These are phyloP conservation scores for Stephanodiscus minutulus DNA, from an alignment of 108 stramenopile genomes.

Conservation along the genomic window DNA sequence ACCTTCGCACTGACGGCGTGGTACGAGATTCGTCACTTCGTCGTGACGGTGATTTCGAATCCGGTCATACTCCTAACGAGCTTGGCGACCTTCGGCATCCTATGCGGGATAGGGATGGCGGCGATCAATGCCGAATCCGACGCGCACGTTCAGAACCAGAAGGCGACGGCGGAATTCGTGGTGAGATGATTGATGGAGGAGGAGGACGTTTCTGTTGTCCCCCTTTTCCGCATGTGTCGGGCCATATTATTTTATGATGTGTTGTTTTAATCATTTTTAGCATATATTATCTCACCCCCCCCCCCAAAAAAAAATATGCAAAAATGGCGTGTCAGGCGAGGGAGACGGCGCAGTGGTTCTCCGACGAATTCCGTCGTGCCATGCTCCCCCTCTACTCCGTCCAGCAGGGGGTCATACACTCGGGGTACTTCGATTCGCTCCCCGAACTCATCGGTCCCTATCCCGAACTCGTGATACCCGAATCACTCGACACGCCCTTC, in stretches of 20 bases:
- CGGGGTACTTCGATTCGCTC: constrained; percentile 26
- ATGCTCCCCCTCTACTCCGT: constrained; percentile 42
- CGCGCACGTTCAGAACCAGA: constrained; percentile 17
- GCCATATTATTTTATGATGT: too few species aligned
- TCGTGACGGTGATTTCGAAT: constrained; percentile 4
- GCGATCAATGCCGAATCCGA: constrained; percentile 14
- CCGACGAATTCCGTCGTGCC: constrained; percentile 33
- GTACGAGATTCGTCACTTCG: constrained; percentile 30
- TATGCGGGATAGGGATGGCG: constrained; percentile 31
- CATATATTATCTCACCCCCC: too few species aligned
- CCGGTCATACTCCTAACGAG: constrained; percentile 15
- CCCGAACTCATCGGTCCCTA: constrained; percentile 31
- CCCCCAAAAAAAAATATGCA: too few species aligned
- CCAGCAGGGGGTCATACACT: constrained; percentile 39
- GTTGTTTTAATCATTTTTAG: too few species aligned
- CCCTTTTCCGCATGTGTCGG: neutral
- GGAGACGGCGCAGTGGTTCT: constrained; percentile 38
- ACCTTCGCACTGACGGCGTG: neutral
- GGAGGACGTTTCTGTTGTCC: too few species aligned
- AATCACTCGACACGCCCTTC: constrained; percentile 7
- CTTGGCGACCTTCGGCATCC: constrained; percentile 10
- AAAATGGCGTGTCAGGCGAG: constrained; percentile 29
- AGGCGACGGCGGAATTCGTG: constrained; percentile 21
- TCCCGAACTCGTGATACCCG: constrained; percentile 9
- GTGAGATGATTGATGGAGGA: constrained; percentile 35